Conservation (phyloP, 768 basidiomycete genomes). For the Podaxis pistillaris region DNA sequence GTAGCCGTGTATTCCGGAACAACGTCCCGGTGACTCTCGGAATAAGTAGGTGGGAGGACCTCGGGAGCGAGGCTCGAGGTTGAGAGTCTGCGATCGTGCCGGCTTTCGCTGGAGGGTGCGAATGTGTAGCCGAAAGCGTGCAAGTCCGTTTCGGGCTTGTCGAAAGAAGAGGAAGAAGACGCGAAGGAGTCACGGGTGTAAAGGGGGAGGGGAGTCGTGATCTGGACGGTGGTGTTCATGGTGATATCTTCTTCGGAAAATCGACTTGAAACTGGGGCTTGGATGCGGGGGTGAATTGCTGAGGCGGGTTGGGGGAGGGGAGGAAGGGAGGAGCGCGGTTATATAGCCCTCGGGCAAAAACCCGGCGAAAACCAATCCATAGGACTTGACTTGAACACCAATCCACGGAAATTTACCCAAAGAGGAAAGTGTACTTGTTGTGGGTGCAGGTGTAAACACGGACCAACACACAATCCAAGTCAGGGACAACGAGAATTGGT, state of each 20-base stretch:
- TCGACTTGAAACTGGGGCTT: neutral
- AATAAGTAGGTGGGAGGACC: constrained; percentile 41
- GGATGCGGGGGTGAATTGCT: neutral
- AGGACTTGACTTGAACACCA: neutral
- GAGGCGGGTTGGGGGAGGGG: neutral
- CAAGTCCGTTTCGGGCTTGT: neutral
- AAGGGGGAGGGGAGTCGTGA: neutral
- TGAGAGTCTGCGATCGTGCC: constrained; percentile 33
- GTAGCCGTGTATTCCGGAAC: constrained; percentile 36
- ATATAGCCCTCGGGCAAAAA: neutral
- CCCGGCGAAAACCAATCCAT: neutral
- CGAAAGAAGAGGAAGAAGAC: constrained; percentile 5
- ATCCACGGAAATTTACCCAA: neutral
- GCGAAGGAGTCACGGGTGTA: constrained; percentile 13
- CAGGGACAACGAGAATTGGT: neutral
- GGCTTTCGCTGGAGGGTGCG: constrained; percentile 37
- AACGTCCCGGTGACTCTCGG: constrained; percentile 32
- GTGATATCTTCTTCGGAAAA: neutral
- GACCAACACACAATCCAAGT: neutral
- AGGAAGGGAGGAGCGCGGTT: neutral
- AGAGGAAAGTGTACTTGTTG: neutral
- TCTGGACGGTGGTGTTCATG: neutral
- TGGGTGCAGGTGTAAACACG: constrained; percentile 3
- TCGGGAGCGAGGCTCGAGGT: constrained; percentile 21
- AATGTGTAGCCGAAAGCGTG: constrained; percentile 34